phyloP scores from a whole-genome alignment of 768 basidiomycete genomes.

The Amanita pseudoporphyria region DNA sequence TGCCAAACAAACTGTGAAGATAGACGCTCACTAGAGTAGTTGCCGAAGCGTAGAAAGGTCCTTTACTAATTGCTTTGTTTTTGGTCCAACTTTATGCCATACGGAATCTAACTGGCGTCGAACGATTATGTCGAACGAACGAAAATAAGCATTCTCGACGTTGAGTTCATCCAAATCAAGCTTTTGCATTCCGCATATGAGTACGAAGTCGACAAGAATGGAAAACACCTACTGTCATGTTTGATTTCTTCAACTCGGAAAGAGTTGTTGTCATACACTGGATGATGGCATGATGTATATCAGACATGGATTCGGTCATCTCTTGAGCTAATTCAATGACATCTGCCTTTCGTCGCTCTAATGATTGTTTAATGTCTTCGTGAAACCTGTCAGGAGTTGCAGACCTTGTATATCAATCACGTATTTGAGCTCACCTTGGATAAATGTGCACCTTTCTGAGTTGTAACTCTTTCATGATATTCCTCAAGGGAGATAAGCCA shows the following conservation, averaged over 20 bases:
- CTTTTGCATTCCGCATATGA: constrained; percentile 28
- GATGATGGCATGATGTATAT: constrained; percentile 86
- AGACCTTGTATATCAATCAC: not conserved
- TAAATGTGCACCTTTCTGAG: constrained; percentile 85
- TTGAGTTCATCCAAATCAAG: constrained; percentile 91
- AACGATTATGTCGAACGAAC: constrained; percentile 83
- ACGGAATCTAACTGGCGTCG: constrained; percentile 85
- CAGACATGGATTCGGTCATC: constrained; percentile 79
- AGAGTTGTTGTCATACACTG: constrained; percentile 92
- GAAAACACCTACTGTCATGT: constrained; percentile 42
- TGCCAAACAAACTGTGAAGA: not conserved
- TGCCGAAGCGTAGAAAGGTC: constrained; percentile 82
- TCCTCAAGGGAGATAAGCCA: constrained; percentile 85
- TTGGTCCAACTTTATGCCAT: constrained; percentile 94
- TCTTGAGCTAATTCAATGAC: constrained; percentile 87
- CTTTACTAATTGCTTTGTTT: constrained; percentile 83
- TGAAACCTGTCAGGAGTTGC: constrained; percentile 60
- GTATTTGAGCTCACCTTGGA: constrained; percentile 54
- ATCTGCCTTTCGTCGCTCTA: constrained; percentile 80
- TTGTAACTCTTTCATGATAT: constrained; percentile 89
- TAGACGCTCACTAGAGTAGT: constrained; percentile 56
- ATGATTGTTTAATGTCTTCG: constrained; percentile 71
- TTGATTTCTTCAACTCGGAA: constrained; percentile 81
- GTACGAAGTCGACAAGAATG: not conserved
- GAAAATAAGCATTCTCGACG: constrained; percentile 90